Evolutionary conservation across 1,139 yeast genomes (phyloP).

Genomic region (Yamadazyma mexicana): DNA sequence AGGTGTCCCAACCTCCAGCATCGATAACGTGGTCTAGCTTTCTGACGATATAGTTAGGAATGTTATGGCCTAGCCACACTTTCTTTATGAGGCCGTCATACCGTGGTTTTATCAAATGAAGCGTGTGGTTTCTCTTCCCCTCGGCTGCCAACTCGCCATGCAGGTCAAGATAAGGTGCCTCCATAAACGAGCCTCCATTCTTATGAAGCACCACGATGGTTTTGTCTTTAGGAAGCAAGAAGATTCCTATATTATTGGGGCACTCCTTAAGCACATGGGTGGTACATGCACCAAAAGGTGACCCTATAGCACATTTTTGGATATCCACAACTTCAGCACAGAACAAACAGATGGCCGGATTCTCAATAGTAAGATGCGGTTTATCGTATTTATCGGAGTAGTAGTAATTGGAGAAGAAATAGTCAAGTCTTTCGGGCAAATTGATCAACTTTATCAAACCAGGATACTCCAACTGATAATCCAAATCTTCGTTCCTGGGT

Average conservation of each 20-base stretch:
- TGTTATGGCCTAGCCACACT: conserved; percentile 78
- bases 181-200: conserved; percentile 78
- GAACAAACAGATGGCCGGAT: conserved; percentile 85
- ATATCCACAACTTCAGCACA: conserved; percentile 73
- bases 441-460: conserved; percentile 60
- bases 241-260: conserved; percentile 71
- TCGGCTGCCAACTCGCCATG: conserved; percentile 89
- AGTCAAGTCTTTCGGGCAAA: conserved; percentile 69
- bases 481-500: conserved; percentile 6
- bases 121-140: conserved; percentile 68
- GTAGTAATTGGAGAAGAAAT: conserved; percentile 61
- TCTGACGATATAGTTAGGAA: conserved; percentile 76
- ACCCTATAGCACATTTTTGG: conserved; percentile 59
- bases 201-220: conserved; percentile 65
- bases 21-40: conserved; percentile 76
- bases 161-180: conserved; percentile 80
- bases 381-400: conserved; percentile 45
- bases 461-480: conserved; percentile 54
- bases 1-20: conserved; percentile 95
- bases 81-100: conserved; percentile 68
- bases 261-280: conserved; percentile 66
- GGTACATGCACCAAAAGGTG: conserved; percentile 64
- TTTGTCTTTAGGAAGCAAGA: conserved; percentile 73
- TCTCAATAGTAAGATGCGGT: conserved; percentile 50
- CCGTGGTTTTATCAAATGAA: conserved; percentile 60